Percentiles rank a stretch among this genome's conserved stretches.
These are phyloP conservation scores for Boletus reticulatus DNA, from an alignment of 768 basidiomycete genomes.

Conservation along the genomic window DNA sequence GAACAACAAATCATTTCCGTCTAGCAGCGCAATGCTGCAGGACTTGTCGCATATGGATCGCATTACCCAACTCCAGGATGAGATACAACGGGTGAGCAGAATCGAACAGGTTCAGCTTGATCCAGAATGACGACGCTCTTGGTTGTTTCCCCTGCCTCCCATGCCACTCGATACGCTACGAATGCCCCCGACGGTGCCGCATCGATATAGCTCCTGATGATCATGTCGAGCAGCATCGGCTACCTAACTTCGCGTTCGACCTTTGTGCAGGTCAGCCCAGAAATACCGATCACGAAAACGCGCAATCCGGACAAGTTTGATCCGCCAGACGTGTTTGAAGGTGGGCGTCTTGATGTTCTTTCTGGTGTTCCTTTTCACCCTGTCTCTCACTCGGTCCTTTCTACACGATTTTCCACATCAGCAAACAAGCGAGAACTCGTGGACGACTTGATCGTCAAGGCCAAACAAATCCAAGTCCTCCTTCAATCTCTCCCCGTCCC, in stretches of 20 bases:
- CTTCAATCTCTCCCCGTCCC: slow-evolving; percentile 78
- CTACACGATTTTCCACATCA: slow-evolving; percentile 24
- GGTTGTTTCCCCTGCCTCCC: background rate
- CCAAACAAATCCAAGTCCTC: slow-evolving; percentile 85
- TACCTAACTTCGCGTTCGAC: slow-evolving; percentile 77
- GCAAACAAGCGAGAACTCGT: slow-evolving; percentile 86
- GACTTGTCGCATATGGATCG: slow-evolving; percentile 94
- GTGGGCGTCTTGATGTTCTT: slow-evolving; percentile 31
- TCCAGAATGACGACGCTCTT: too few relatives aligned
- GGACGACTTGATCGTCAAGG: slow-evolving; percentile 77
- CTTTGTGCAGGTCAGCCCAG: slow-evolving; percentile 73
- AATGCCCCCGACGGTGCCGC: too few relatives aligned
- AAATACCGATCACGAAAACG: slow-evolving; percentile 83
- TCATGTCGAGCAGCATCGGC: slow-evolving; percentile 80
- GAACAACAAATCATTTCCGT: slow-evolving; percentile 5
- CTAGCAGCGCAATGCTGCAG: slow-evolving; percentile 80
- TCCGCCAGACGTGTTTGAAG: slow-evolving; percentile 70
- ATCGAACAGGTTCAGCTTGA: background rate
- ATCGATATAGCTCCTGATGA: slow-evolving; percentile 65
- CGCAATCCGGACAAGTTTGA: slow-evolving; percentile 73
- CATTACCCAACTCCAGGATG: slow-evolving; percentile 93
- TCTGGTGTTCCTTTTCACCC: background rate
- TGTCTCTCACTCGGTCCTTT: background rate
- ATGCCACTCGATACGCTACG: too few relatives aligned
- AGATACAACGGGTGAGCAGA: slow-evolving; percentile 72